Conservation (phyloP, 176 grass and related monocot genomes). For the Oryza meyeriana region DNA sequence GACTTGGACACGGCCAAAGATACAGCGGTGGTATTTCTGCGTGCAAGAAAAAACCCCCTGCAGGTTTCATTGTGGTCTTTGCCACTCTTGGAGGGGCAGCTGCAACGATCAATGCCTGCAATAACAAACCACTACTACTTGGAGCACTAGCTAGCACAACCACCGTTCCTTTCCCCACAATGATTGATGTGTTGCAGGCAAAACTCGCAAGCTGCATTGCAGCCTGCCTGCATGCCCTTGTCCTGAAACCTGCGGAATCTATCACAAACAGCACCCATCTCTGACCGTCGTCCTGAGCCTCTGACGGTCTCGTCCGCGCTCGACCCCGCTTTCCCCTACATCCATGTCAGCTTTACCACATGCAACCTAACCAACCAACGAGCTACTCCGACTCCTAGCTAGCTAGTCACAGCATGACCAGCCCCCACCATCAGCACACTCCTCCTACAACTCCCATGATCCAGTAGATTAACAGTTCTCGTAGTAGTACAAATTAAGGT, state of each 20-base stretch:
- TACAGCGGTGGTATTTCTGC: background rate
- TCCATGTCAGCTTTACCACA: conserved; percentile 38
- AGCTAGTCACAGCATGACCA: background rate
- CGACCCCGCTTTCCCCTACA: conserved; percentile 3
- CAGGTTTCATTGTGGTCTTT: background rate
- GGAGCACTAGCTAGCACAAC: background rate
- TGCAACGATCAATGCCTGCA: background rate
- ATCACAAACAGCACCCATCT: conserved; percentile 19
- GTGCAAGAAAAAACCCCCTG: background rate
- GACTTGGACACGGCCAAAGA: too few relatives aligned
- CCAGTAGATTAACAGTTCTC: too few relatives aligned
- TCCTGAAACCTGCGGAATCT: conserved; percentile 36
- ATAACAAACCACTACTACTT: background rate
- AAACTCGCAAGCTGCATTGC: background rate
- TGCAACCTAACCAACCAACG: conserved; percentile 14
- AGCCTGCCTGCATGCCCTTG: too few relatives aligned
- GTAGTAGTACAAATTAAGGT: too few relatives aligned
- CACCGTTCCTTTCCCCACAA: background rate
- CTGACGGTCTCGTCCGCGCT: conserved; percentile 1
- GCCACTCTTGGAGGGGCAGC: conserved; percentile 28
- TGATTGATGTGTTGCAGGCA: conserved; percentile 27
- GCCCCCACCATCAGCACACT: background rate
- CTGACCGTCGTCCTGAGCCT: background rate
- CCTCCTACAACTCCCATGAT: background rate
- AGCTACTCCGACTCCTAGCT: background rate